These are phyloP conservation scores for Neophaeococcomyces mojaviensis DNA, from an alignment of 2,329 filamentous ascomycete genomes.

Conservation along the genomic window DNA sequence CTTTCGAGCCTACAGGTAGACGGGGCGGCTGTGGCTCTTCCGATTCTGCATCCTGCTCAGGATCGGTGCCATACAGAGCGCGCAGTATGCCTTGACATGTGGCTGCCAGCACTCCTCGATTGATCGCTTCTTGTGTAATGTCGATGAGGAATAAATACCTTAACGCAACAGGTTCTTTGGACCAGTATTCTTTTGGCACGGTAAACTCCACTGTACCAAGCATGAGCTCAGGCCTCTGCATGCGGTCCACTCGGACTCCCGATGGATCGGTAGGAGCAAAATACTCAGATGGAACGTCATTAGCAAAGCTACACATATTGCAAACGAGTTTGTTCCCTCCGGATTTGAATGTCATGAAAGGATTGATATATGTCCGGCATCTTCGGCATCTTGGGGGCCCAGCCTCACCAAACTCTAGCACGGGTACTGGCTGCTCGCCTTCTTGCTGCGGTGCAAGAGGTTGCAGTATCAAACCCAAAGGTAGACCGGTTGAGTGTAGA, in stretches of 20 bases:
- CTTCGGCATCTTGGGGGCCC: constrained; percentile 87
- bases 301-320: constrained; percentile 96
- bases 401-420: constrained; percentile 86
- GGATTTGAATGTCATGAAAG: constrained; percentile 94
- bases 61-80: constrained; percentile 62
- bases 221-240: constrained; percentile 81
- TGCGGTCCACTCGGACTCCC: constrained; percentile 77
- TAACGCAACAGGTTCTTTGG: constrained; percentile 80
- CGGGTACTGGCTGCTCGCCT: constrained; percentile 79
- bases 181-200: constrained; percentile 98
- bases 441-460: constrained; percentile 75
- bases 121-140: constrained; percentile 82
- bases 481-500: constrained; percentile 69
- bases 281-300: constrained; percentile 86
- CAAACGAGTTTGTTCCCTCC: constrained; percentile 96
- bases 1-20: constrained; percentile 71
- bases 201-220: constrained; percentile 91
- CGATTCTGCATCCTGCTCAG: constrained; percentile 47
- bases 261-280: constrained; percentile 84
- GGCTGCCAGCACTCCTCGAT: constrained; percentile 81
- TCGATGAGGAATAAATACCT: constrained; percentile 89
- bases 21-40: constrained; percentile 42
- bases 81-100: constrained; percentile 83
- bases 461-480: constrained; percentile 80
- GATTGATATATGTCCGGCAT: constrained; percentile 95